phyloP scores from a whole-genome alignment of 1,284 basidiomycete genomes.

The Rhodofomes roseus region DNA sequence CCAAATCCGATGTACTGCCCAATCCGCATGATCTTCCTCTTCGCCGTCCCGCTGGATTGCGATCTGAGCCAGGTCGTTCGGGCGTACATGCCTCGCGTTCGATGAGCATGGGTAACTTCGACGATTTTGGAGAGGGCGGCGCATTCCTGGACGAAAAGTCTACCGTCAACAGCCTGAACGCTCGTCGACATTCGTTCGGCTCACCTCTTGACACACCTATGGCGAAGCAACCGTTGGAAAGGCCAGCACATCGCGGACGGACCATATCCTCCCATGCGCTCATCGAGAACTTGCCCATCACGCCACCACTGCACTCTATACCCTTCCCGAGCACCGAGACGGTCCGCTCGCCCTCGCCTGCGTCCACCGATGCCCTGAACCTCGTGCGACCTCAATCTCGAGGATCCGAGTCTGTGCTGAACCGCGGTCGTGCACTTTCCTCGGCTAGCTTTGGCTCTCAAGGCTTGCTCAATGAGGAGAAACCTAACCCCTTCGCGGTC shows the following conservation, averaged over 20 bases:
- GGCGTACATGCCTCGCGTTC: constrained; percentile 37
- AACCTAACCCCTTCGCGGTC: constrained; percentile 55
- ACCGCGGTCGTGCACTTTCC: constrained; percentile 39
- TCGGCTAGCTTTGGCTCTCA: constrained; percentile 45
- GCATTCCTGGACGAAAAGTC: constrained; percentile 38
- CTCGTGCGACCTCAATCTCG: constrained; percentile 23
- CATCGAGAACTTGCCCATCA: constrained; percentile 40
- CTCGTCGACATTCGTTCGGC: constrained; percentile 44
- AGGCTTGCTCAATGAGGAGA: constrained; percentile 31
- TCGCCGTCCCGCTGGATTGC: constrained; percentile 11
- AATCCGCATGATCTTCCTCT: constrained; percentile 37
- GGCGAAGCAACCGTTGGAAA: constrained; percentile 10
- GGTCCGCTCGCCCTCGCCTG: constrained; percentile 49
- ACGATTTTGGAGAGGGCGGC: constrained; percentile 45
- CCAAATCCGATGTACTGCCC: constrained; percentile 47
- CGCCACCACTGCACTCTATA: constrained; percentile 45
- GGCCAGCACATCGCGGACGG: constrained; percentile 38
- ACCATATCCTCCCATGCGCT: constrained; percentile 45
- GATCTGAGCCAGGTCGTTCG: constrained; percentile 5
- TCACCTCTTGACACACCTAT: constrained; percentile 51
- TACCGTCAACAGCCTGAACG: constrained; percentile 20
- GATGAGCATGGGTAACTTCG: constrained; percentile 60
- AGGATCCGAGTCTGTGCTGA: constrained; percentile 27
- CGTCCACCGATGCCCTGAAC: constrained; percentile 29
- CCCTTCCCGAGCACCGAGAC: constrained; percentile 60